A percentile compares a stretch with the other conserved stretches of the same genome.
phyloP scores from a whole-genome alignment of 2,329 filamentous ascomycete genomes.

The Zasmidium cellare region DNA sequence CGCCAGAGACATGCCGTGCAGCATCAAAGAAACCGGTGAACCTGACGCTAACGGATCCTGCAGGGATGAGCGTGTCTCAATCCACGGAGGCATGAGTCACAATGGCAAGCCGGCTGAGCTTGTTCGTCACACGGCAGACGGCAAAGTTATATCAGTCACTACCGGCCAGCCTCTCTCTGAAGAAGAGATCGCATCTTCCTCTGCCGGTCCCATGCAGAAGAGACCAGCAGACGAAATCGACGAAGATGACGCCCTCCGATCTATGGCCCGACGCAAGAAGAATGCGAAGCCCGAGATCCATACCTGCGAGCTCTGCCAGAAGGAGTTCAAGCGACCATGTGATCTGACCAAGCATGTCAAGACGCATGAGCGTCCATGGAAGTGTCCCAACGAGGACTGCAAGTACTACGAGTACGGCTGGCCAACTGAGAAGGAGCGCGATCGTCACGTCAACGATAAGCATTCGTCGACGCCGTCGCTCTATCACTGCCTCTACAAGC shows the following conservation, averaged over 20 bases:
- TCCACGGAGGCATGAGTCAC: constrained; percentile 77
- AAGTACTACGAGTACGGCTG: constrained; percentile 89
- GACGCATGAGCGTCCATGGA: constrained; percentile 94
- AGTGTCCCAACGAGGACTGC: constrained; percentile 79
- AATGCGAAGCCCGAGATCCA: constrained; percentile 59
- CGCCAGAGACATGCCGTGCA: constrained; percentile 5
- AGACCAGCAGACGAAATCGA: constrained; percentile 56
- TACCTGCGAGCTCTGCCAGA: constrained; percentile 73
- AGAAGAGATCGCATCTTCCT: constrained; percentile 57
- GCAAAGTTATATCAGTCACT: constrained; percentile 75
- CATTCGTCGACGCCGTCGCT: constrained; percentile 78
- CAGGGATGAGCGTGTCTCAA: constrained; percentile 71
- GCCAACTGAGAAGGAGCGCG: constrained; percentile 97
- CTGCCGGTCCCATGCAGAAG: constrained; percentile 47
- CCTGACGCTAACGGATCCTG: constrained; percentile 23
- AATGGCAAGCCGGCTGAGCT: constrained; percentile 83
- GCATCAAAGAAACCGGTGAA: background rate
- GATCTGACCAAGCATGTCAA: constrained; percentile 98
- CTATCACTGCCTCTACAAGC: constrained; percentile 78
- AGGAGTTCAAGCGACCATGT: constrained; percentile 95
- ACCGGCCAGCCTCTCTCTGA: constrained; percentile 45
- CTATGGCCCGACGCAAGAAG: constrained; percentile 95
- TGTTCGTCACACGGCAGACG: constrained; percentile 72
- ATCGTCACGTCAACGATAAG: constrained; percentile 94
- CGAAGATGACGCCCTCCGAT: constrained; percentile 80